phyloP scores from a whole-genome alignment of 768 basidiomycete genomes.

The Tylopilus intermedius region DNA sequence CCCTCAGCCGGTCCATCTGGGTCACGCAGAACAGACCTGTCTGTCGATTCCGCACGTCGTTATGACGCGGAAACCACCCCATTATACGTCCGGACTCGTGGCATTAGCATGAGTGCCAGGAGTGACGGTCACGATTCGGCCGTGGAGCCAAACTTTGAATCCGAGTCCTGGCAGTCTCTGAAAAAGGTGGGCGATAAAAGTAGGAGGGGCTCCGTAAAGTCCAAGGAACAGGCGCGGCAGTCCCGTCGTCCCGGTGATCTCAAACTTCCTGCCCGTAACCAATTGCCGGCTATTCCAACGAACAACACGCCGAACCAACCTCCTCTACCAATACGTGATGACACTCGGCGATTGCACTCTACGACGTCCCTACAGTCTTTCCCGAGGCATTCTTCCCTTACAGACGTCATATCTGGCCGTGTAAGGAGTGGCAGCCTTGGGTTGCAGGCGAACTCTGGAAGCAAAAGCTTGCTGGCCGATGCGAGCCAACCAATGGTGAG shows the following conservation, averaged over 20 bases:
- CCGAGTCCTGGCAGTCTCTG: constrained; percentile 47
- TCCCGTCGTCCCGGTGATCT: constrained; percentile 54
- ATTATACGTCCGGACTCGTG: constrained; percentile 46
- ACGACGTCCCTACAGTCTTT: constrained; percentile 37
- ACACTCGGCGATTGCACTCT: constrained; percentile 35
- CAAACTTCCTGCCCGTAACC: constrained; percentile 55
- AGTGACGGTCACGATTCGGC: constrained; percentile 39
- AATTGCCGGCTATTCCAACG: constrained; percentile 32
- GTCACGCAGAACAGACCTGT: constrained; percentile 26
- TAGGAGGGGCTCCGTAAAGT: constrained; percentile 46
- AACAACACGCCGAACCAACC: constrained; percentile 32
- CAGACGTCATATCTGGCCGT: constrained; percentile 39
- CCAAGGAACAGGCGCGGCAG: constrained; percentile 38
- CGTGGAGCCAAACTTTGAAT: constrained; percentile 44
- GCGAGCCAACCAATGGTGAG: constrained; percentile 24
- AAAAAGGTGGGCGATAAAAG: constrained; percentile 39
- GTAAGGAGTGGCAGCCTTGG: constrained; percentile 61
- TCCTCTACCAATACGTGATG: constrained; percentile 37
- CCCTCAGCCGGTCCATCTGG: constrained; percentile 34
- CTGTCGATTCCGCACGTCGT: constrained; percentile 24
- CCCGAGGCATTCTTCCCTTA: constrained; percentile 28
- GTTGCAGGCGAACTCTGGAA: constrained; percentile 31
- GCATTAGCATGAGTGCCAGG: constrained; percentile 50
- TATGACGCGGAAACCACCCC: constrained; percentile 24
- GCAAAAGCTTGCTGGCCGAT: constrained; percentile 18